phyloP scores from a whole-genome alignment of 495 filamentous ascomycete genomes.

The Talaromyces liani region DNA sequence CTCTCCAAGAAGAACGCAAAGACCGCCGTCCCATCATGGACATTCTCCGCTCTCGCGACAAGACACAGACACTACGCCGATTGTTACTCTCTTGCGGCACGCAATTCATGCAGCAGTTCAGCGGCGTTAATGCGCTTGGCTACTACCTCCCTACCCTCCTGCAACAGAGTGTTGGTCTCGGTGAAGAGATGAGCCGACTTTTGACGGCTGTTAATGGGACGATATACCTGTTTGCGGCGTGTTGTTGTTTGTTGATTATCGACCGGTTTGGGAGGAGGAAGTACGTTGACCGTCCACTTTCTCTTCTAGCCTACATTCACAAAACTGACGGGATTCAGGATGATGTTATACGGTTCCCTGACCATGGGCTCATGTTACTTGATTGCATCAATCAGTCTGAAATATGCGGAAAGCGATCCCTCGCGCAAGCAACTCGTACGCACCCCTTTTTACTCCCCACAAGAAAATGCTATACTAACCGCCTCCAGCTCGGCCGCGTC shows the following conservation, averaged over 20 bases:
- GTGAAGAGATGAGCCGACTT: conserved; percentile 17
- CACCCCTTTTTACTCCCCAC: background rate
- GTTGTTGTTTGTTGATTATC: conserved; percentile 19
- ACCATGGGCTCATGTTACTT: conserved; percentile 21
- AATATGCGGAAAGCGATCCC: conserved; percentile 13
- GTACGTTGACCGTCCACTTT: conserved; percentile 7
- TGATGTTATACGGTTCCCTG: conserved; percentile 24
- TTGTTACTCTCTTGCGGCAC: conserved; percentile 21
- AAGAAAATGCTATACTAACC: background rate
- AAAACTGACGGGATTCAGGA: conserved; percentile 8
- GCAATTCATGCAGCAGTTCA: conserved; percentile 22
- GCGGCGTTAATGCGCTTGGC: conserved; percentile 17
- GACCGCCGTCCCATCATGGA: conserved; percentile 9
- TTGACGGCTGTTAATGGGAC: conserved; percentile 23
- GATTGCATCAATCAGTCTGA: conserved; percentile 20
- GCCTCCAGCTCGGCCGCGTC: conserved; percentile 15
- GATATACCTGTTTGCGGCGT: conserved; percentile 20
- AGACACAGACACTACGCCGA: conserved; percentile 16
- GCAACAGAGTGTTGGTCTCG: conserved; percentile 19
- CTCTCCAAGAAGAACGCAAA: conserved; percentile 15
- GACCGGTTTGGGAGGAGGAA: conserved; percentile 21
- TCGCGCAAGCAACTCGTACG: conserved; percentile 16
- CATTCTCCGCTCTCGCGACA: conserved; percentile 15
- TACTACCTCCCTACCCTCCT: conserved; percentile 16
- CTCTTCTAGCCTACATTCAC: background rate